Evolutionary conservation across 495 filamentous ascomycete species (phyloP).

Genomic region (Sphaerosporella brunnea): DNA sequence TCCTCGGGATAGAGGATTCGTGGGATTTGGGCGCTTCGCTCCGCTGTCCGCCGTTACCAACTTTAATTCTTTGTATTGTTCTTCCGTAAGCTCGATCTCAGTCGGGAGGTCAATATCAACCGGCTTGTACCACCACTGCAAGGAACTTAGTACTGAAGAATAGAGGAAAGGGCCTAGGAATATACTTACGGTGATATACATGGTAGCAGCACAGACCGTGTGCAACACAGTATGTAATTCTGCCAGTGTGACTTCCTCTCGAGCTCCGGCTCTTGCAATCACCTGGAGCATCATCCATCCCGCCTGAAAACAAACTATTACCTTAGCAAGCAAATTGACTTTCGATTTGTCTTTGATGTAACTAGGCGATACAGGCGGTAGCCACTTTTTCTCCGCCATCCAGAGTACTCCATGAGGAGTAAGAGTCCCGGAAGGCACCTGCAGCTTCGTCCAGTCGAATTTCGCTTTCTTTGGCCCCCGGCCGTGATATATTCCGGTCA

Average conservation of each 20-base stretch:
- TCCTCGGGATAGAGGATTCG: not conserved
- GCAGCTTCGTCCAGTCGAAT: not conserved
- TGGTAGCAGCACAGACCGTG: not conserved
- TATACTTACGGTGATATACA: not conserved
- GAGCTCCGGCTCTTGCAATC: not conserved
- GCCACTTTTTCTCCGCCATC: not conserved
- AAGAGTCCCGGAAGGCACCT: not conserved
- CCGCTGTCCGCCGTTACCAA: too few relatives aligned
- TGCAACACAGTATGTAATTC: not conserved
- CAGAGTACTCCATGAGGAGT: not conserved
- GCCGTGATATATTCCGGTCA: too few relatives aligned
- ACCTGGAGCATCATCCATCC: not conserved
- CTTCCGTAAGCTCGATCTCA: not conserved
- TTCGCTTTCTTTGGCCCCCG: too few relatives aligned
- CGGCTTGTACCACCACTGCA: not conserved
- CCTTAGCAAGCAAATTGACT: not conserved
- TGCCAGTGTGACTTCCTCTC: not conserved
- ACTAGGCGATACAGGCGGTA: not conserved
- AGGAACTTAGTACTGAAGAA: not conserved
- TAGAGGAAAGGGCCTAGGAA: not conserved
- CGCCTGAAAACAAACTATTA: not conserved
- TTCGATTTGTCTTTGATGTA: slow-evolving; percentile 3
- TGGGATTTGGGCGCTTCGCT: not conserved
- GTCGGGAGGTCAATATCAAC: not conserved
- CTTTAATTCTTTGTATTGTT: not conserved